Conservation (phyloP, 148 eudicot genomes). For the Silene conica region DNA sequence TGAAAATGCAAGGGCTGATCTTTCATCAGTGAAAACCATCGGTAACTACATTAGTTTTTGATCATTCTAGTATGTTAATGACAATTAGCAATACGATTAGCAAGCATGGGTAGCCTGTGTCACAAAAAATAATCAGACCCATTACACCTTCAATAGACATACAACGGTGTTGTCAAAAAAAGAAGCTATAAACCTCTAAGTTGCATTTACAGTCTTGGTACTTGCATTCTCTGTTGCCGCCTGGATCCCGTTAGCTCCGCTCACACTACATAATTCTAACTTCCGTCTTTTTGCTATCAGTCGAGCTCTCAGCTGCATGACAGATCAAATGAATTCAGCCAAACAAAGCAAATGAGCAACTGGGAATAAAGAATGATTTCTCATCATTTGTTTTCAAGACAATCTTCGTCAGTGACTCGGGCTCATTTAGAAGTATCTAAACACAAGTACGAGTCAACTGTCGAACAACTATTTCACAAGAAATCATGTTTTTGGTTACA, state of each 20-base stretch:
- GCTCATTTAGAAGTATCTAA: background rate
- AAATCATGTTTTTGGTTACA: no score
- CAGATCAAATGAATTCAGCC: conserved; percentile 20
- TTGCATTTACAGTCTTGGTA: conserved; percentile 20
- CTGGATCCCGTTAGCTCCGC: conserved; percentile 17
- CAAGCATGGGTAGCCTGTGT: no score
- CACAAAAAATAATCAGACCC: no score
- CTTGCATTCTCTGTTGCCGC: conserved; percentile 21
- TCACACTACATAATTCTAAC: conserved; percentile 19
- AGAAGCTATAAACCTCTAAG: background rate
- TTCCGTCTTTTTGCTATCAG: conserved; percentile 44
- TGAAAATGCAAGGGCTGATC: no score
- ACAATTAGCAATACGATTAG: no score
- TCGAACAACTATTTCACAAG: no score
- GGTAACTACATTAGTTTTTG: no score
- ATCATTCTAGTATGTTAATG: no score
- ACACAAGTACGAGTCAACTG: no score
- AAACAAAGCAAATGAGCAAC: background rate
- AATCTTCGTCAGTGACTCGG: background rate
- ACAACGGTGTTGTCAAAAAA: background rate
- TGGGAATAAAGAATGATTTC: background rate
- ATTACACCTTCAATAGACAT: background rate
- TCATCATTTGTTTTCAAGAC: background rate
- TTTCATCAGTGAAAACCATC: no score
- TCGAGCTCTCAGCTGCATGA: conserved; percentile 55